Base-by-base conservation (phyloP, 306 rosid genomes). In the Corylus americana region DNA sequence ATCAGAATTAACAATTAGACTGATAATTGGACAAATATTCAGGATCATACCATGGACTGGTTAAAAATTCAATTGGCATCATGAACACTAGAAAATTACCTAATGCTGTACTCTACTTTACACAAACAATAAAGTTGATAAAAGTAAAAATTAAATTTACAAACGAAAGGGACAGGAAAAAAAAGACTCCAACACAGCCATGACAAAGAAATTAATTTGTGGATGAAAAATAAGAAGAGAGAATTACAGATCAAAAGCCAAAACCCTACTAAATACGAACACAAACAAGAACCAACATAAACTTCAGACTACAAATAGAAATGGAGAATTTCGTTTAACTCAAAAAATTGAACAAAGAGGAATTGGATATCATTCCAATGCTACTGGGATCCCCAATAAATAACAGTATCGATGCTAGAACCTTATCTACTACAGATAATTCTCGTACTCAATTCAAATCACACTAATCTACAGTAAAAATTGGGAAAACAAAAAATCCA, bases 211-310 rank as follows among this genome's bases (percentile, higher is more conserved):
- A 54, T 48, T 58, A 58, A 63, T 14, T 31, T 63, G 13, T 5
- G 10, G 2, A 29, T 63, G 70, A 63, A 17, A 59, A 69, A 27
- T 1, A 22, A 22, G 25, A 8, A 42, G 45, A 42, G 8, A 49
- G 53, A 25, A n/a, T 39, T 31, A 73, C 67, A 44, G 44, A 14
- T 29, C 62, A 42, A 59, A 82, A 75, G 42, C 54, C 16, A 54
- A 70, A 47, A 61, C 55, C 64, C 58, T 64, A 63, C 35, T 37
- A 45, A 37, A 64, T 17, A 64, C 20, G 2, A 29, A 74, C 20
- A 39, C 48, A 74, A 49, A 68, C 75, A 83, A 83, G 71, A 8
- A 72, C 39, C 59, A 79, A 71, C 17, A 29, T n/a, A 31, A 54
- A 48, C 47, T 37, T 14, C 31, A 79, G 47, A 27, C 12, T 44